Evolutionary conservation across 2,329 filamentous ascomycete species (phyloP), one percentile per base, ranked within the genome.

Genomic region (Lecanicillium sp.): DNA sequence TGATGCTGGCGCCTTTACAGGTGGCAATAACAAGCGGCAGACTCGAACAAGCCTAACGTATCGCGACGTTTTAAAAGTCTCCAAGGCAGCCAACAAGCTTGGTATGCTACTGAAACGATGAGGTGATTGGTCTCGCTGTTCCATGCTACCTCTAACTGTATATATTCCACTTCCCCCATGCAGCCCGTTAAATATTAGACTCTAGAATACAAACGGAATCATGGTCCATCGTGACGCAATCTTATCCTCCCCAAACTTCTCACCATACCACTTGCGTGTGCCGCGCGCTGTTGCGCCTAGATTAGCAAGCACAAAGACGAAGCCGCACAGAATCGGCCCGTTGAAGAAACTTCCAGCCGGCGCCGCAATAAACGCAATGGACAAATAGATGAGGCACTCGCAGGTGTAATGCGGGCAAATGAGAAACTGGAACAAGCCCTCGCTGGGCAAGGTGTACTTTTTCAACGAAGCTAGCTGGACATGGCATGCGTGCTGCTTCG

Each of bases 351-450:
- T 61, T 10, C 79, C 83, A 7, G 63, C 52, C 1, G 89, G 88
- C 1, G 89, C 87, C 20, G 81, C 79, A 29, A 84, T 59, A 33
- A 92, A 62, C 3, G 87, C 75, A 47, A 98, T 63, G n/a, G 82
- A 74, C 15, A 88, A 55, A 57, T 98, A 97, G 42, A 96, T 77
- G 29, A 84, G 57, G 55, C 86, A 89, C 64, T 97, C 92, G 53
- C 83, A 87, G 4, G 84, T 84, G 60, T 97, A 98, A 62, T 98
- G 92, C 14, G 92, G 88, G 50, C 85, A 94, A 29, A 96, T 63
- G 17, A 94, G 60, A 41, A 71, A 68, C 32, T 68, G 68, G 59
- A 97, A 98, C 41, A 84, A 63, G 3, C 81, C 80, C 43, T 83
- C 72, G 3, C 72, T 66, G 0, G 90, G 90, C 17, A 97, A 69